phyloP scores from a whole-genome alignment of 768 basidiomycete genomes.

The Boletus rubroflammeus region DNA sequence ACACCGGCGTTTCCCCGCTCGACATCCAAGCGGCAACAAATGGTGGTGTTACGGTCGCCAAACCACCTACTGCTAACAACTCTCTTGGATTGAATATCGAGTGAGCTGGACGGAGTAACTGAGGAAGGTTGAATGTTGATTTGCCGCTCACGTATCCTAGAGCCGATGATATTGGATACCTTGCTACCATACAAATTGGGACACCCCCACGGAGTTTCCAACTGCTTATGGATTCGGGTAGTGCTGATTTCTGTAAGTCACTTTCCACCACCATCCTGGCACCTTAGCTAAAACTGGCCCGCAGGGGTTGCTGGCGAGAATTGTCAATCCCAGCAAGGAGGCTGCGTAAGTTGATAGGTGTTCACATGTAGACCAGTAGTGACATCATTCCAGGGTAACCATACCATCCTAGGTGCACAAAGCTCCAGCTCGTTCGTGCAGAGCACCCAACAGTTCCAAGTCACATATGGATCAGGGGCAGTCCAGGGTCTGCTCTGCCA shows the following conservation, averaged over 20 bases:
- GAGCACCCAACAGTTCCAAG: conserved; percentile 47
- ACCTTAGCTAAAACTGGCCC: background rate
- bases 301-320: conserved; percentile 51
- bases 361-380: conserved; percentile 6
- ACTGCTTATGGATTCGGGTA: conserved; percentile 69
- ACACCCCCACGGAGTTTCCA: conserved; percentile 55
- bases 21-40: conserved; percentile 35
- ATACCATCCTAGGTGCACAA: conserved; percentile 60
- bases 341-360: conserved; percentile 36
- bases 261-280: background rate
- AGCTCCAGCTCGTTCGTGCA: conserved; percentile 62
- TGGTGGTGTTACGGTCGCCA: conserved; percentile 42
- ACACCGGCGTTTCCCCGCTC: conserved; percentile 33
- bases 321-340: conserved; percentile 43
- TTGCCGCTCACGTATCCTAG: conserved; percentile 22
- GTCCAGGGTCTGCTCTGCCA: conserved; percentile 62
- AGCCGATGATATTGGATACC: conserved; percentile 52
- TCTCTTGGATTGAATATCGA: conserved; percentile 71
- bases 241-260: conserved; percentile 53
- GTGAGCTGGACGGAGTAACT: conserved; percentile 40
- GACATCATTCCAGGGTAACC: conserved; percentile 47
- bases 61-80: conserved; percentile 41
- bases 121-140: background rate
- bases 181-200: conserved; percentile 61
- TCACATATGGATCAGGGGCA: conserved; percentile 67